Evolutionary conservation across 805 yeast species (phyloP).

Genomic region (Candida xiaguanensis): DNA sequence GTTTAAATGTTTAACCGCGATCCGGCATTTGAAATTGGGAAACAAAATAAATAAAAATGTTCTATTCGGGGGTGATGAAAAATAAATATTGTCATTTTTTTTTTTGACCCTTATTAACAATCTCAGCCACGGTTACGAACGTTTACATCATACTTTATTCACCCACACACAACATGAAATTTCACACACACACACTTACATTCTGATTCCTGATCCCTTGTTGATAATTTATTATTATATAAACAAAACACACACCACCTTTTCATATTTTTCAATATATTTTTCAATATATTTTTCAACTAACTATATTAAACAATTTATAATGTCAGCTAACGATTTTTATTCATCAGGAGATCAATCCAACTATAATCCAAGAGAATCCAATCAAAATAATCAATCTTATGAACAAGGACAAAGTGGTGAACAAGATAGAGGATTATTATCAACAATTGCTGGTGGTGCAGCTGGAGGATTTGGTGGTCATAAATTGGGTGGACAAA

Average conservation of each 20-base stretch:
- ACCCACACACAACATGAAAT: background rate
- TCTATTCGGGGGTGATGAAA: too few relatives aligned
- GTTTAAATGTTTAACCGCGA: background rate
- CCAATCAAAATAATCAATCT: constrained; percentile 22
- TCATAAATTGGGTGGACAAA: constrained; percentile 33
- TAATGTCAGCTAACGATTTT: constrained; percentile 57
- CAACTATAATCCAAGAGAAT: constrained; percentile 19
- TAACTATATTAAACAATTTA: too few relatives aligned
- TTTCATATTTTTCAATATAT: too few relatives aligned
- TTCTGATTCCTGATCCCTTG: background rate
- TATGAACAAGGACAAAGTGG: constrained; percentile 1
- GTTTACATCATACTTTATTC: background rate
- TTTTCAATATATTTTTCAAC: background rate
- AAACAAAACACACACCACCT: background rate
- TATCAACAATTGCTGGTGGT: constrained; percentile 47
- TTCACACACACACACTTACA: background rate
- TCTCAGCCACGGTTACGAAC: constrained; percentile 4
- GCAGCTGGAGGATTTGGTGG: constrained; percentile 55
- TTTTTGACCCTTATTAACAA: background rate
- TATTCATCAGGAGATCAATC: constrained; percentile 44
- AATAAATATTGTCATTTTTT: background rate
- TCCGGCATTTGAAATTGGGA: background rate
- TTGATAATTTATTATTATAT: background rate
- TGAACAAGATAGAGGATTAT: constrained; percentile 35
- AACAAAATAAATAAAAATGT: too few relatives aligned